Conservation (phyloP, 2,329 filamentous ascomycete genomes). For the Colletotrichum lindemuthianum region DNA sequence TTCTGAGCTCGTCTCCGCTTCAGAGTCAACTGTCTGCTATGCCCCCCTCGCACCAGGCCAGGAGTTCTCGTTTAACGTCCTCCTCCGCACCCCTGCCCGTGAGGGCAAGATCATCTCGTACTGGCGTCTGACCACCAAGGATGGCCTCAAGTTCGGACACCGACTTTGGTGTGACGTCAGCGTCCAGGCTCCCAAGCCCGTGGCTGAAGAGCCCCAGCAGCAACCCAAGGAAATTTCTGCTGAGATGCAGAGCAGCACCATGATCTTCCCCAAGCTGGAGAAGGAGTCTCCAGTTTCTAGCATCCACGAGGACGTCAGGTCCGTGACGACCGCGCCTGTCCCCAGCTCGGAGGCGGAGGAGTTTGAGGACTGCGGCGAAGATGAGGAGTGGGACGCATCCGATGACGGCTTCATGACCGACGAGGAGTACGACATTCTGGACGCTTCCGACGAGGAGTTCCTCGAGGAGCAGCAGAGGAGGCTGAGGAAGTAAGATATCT, state of each 20-base stretch:
- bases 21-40: slow-evolving; percentile 82
- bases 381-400: slow-evolving; percentile 71
- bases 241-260: slow-evolving; percentile 66
- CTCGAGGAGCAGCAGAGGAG: slow-evolving; percentile 64
- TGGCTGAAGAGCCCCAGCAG: slow-evolving; percentile 47
- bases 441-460: slow-evolving; percentile 92
- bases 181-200: slow-evolving; percentile 60
- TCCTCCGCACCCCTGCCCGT: slow-evolving; percentile 82
- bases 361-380: slow-evolving; percentile 62
- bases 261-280: slow-evolving; percentile 97
- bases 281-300: slow-evolving; percentile 90
- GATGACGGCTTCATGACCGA: slow-evolving; percentile 90
- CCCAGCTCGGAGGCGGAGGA: slow-evolving; percentile 56
- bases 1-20: slow-evolving; percentile 78
- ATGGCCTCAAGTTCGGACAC: slow-evolving; percentile 88
- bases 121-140: slow-evolving; percentile 89
- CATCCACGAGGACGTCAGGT: slow-evolving; percentile 70
- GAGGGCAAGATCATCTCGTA: slow-evolving; percentile 89
- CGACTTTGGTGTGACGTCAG: slow-evolving; percentile 94
- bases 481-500: slow-evolving; percentile 47
- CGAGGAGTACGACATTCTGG: slow-evolving; percentile 97
- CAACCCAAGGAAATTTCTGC: slow-evolving; percentile 39
- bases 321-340: slow-evolving; percentile 60
- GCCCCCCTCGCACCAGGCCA: slow-evolving; percentile 77
- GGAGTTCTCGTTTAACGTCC: slow-evolving; percentile 82